Conservation (phyloP, 305 asterid species). For the Plantago coronopus region DNA sequence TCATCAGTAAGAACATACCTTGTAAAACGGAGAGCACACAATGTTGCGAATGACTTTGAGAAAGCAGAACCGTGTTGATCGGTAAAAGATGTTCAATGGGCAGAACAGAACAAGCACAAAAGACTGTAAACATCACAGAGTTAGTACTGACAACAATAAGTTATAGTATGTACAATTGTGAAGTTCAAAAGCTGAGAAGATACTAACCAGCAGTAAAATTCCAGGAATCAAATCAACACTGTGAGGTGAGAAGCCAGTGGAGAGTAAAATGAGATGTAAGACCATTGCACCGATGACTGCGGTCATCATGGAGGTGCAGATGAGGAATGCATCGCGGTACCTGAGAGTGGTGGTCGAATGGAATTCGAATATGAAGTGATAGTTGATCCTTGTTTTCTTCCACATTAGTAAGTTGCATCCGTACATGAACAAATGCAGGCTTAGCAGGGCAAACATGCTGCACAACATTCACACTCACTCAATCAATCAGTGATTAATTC, state of each 20-base stretch:
- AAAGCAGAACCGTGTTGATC: slow-evolving; percentile 70
- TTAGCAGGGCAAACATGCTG: slow-evolving; percentile 93
- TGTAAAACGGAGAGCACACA: slow-evolving; percentile 81
- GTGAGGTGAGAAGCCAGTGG: slow-evolving; percentile 43
- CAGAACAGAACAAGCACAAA: slow-evolving; percentile 50
- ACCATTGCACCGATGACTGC: slow-evolving; percentile 73
- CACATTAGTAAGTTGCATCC: slow-evolving; percentile 87
- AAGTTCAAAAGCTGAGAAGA: background rate
- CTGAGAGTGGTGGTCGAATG: slow-evolving; percentile 58
- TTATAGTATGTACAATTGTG: background rate
- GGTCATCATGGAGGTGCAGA: slow-evolving; percentile 78
- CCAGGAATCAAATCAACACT: slow-evolving; percentile 69
- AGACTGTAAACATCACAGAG: slow-evolving; percentile 34
- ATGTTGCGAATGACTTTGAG: slow-evolving; percentile 76
- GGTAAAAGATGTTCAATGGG: slow-evolving; percentile 75
- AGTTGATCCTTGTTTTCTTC: slow-evolving; percentile 77
- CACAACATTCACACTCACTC: slow-evolving; percentile 12
- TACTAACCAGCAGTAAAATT: slow-evolving; percentile 56
- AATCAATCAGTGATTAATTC: background rate
- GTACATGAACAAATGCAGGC: slow-evolving; percentile 86
- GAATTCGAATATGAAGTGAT: slow-evolving; percentile 84
- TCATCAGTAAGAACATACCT: slow-evolving; percentile 35
- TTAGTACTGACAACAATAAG: background rate
- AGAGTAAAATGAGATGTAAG: slow-evolving; percentile 68
- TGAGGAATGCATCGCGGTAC: slow-evolving; percentile 84